phyloP scores from a whole-genome alignment of 768 basidiomycete genomes.

The Lactifluus echinatus region DNA sequence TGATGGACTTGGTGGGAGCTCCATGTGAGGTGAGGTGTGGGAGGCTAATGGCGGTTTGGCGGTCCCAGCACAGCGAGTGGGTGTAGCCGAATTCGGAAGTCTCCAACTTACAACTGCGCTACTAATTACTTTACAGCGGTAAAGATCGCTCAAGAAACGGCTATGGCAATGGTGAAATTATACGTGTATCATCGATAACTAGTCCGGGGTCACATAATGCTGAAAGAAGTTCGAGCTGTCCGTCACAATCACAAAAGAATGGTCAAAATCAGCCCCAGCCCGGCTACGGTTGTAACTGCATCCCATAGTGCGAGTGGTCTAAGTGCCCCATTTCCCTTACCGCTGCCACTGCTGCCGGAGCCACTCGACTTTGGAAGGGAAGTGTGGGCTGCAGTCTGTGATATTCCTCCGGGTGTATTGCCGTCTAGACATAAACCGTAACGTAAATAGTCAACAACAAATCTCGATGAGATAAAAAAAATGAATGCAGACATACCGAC shows the following conservation, averaged over 20 bases:
- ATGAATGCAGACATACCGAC: slow-evolving; percentile 21
- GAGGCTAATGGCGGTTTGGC: too few species aligned
- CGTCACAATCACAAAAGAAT: neutral
- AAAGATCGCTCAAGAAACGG: too few species aligned
- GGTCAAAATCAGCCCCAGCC: neutral
- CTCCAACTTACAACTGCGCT: neutral
- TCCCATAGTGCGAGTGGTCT: neutral
- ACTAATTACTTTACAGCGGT: too few species aligned
- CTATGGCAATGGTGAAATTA: neutral
- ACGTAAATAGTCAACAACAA: neutral
- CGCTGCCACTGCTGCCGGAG: too few species aligned
- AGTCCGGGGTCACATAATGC: neutral
- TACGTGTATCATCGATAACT: neutral
- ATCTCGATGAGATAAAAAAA: neutral
- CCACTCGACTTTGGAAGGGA: neutral
- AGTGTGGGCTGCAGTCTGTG: slow-evolving; percentile 20
- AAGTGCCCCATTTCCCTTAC: neutral
- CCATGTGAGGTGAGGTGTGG: too few species aligned
- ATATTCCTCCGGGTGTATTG: slow-evolving; percentile 23
- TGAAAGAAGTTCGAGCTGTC: neutral
- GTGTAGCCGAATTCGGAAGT: slow-evolving; percentile 4
- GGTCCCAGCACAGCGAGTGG: neutral
- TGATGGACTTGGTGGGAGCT: slow-evolving; percentile 10
- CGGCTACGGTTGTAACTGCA: neutral
- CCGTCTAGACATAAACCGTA: slow-evolving; percentile 25